Base-by-base conservation (phyloP, 805 yeast genomes). In the Vanderwaltozyma tropicalis region DNA sequence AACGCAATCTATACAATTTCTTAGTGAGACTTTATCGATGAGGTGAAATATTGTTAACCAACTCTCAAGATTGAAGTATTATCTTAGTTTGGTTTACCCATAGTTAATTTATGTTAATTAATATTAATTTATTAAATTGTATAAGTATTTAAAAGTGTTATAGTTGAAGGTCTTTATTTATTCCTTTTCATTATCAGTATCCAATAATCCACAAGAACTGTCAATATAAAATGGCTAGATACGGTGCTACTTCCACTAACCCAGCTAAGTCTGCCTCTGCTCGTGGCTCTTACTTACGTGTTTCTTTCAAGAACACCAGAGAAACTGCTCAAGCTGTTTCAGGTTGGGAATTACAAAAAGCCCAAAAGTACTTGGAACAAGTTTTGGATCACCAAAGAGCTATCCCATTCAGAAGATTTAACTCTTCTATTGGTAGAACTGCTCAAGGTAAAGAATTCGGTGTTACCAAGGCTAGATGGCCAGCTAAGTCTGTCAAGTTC, bases 391-490 rank as follows among this genome's bases (percentile, higher is more conserved):
- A 92, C 78, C 77, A 92, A 76, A 89, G 97, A 80, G 99, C 97
- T 64, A 85, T 92, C 61, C 99, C 99, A 68, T 86, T 92, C 92
- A 84, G 98, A 80, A 79, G 95, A 78, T 89, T 76, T 76, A 82
- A 83, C 78, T 77, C 82, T 56, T 84, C 95, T 61, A 88, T 85
- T 63, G 98, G 98, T 71, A 84, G 98, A 77, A 87, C 98, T 62
- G 95, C 94, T 60, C 98, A 92, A 76, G 98, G 96, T 76, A 89
- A 92, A 76, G 98, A 92, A 78, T 92, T 89, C 65, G 97, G 97
- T 74, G 95, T 88, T 67, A 86, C 96, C 80, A 88, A 83, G 76
- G 98, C 98, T 61, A 88, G 98, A 86, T 92, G 98, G 98, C 98
- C 98, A 66, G 95, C 78, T 53, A 92, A 92, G 82, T 84, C 95